phyloP scores from a whole-genome alignment of 306 rosid genomes.

The Begonia fuchsioides region DNA sequence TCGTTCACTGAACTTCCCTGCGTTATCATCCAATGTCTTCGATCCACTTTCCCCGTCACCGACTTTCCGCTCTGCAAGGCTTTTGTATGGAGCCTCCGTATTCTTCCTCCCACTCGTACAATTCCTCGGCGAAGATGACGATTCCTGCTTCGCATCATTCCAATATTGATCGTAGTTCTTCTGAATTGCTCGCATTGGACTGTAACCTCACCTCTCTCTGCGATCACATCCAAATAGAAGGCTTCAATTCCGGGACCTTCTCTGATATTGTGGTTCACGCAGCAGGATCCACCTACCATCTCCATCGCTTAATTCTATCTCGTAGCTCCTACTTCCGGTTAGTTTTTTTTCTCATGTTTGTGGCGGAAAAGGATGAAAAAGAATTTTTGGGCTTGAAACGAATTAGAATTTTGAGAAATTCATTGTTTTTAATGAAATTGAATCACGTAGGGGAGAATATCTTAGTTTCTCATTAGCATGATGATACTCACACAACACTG shows the following conservation, averaged over 20 bases:
- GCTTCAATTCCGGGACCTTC: slow-evolving; percentile 77
- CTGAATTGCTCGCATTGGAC: slow-evolving; percentile 67
- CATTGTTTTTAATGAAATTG: no score
- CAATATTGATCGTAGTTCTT: slow-evolving; percentile 47
- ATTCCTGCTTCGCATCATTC: slow-evolving; percentile 49
- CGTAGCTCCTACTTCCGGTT: slow-evolving; percentile 98
- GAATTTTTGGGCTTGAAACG: no score
- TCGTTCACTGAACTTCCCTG: no score
- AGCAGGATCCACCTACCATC: slow-evolving; percentile 78
- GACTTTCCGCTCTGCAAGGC: neutral
- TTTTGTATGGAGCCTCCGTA: slow-evolving; percentile 26
- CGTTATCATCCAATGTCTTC: neutral
- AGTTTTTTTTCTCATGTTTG: neutral
- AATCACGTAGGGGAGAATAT: no score
- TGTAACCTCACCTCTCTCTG: slow-evolving; percentile 92
- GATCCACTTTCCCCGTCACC: slow-evolving; percentile 1
- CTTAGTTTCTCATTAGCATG: no score
- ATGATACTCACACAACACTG: no score
- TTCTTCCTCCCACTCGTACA: slow-evolving; percentile 21
- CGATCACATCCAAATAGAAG: slow-evolving; percentile 85
- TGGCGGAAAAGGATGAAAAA: neutral
- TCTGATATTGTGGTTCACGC: slow-evolving; percentile 77
- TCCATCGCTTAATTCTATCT: slow-evolving; percentile 87
- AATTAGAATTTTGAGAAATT: no score
- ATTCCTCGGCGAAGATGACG: slow-evolving; percentile 47